Evolutionary conservation across 169 alveolate species (phyloP), one percentile per base, ranked within the genome.

Genomic region (Eimeria acervulina): DNA sequence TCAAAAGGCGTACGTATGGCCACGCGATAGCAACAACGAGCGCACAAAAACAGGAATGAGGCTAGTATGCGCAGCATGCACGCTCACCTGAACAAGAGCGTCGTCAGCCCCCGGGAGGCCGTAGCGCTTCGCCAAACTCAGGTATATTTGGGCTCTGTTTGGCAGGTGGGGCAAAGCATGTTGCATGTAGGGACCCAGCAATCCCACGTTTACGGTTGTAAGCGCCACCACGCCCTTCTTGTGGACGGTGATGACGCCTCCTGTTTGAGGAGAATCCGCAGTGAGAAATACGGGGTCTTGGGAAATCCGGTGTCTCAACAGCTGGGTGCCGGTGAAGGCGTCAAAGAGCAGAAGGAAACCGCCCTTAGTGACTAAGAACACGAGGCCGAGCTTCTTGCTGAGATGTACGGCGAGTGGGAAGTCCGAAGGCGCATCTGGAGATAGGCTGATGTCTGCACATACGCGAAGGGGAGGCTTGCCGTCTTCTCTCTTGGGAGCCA

Each of bases 281-380:
- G 97, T 76, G 38, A 96, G 96, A 90, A 97, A 97, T 83, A 97
- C 95, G 13, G 97, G 94, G 91, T 97, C 98, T 90, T 97, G 88
- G 33, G 93, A 68, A 63, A 90, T 90, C 66, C 96, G 95, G 80
- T 95, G 93, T 26, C 95, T 66, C 91, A 78, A 90, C 66, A 97
- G 95, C 95, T 95, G 90, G 76, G 98, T 89, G 63, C 96, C 98
- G 10, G 97, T 96, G 95, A 84, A 96, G 76, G 93, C 94, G 87
- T 97, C 98, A 68, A 98, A 97, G 72, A 97, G 95, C 72, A 97
- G 96, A 55, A 97, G 93, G 93, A 95, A 95, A 78, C 98, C 98
- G 44, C 97, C 98, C 92, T 98, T 98, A 74, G 98, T 98, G 70
- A 98, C 95, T 90, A 97, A 76, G 96, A 97, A 97, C 93, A 98